phyloP scores from a whole-genome alignment of 2,329 filamentous ascomycete species.

The Epichloe hybrida region DNA sequence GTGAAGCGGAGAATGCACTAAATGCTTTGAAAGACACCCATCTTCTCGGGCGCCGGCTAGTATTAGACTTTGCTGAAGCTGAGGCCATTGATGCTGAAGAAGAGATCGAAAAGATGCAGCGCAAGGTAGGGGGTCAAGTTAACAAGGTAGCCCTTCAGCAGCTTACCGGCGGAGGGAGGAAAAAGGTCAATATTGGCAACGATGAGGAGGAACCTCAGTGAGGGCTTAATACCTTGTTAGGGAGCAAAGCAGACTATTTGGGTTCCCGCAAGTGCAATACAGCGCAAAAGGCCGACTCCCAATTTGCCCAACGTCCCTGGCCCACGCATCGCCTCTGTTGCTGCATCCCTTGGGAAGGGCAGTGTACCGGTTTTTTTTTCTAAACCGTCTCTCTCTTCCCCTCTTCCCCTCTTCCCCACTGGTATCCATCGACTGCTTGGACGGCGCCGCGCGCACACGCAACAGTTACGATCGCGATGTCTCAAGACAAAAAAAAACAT shows the following conservation, averaged over 20 bases:
- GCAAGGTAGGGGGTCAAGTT: slow-evolving; percentile 84
- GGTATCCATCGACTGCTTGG: neutral
- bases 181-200: slow-evolving; percentile 77
- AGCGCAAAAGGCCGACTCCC: neutral
- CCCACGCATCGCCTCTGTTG: neutral
- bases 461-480: neutral
- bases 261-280: neutral
- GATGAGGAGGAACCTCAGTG: slow-evolving; percentile 42
- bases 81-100: slow-evolving; percentile 87
- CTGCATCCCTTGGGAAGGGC: slow-evolving; percentile 9
- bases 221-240: slow-evolving; percentile 17
- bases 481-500: slow-evolving; percentile 1
- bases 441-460: neutral
- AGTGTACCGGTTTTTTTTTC: neutral
- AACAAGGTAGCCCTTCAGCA: slow-evolving; percentile 85
- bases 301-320: slow-evolving; percentile 4
- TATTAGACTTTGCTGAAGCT: slow-evolving; percentile 81
- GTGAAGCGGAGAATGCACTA: slow-evolving; percentile 83
- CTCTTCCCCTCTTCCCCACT: neutral
- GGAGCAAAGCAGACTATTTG: slow-evolving; percentile 11
- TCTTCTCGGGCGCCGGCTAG: slow-evolving; percentile 75
- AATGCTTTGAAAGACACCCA: slow-evolving; percentile 86
- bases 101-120: slow-evolving; percentile 93
- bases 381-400: neutral
- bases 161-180: slow-evolving; percentile 69